Conservation (phyloP, 306 rosid species). For the Acacia melanoxylon region DNA sequence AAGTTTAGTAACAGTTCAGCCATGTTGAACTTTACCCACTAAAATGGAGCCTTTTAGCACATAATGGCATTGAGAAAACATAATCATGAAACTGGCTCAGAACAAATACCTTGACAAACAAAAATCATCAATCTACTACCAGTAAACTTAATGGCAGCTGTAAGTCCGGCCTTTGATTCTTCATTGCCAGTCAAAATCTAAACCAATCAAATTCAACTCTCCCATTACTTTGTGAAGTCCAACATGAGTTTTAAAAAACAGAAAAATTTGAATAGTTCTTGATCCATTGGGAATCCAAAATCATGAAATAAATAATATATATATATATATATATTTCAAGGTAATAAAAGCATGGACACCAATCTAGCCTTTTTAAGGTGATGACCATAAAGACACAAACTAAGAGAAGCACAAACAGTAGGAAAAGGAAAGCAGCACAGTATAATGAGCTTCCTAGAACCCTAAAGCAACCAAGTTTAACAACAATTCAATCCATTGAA, state of each 20-base stretch:
- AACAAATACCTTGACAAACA: constrained; percentile 50
- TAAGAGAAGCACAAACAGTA: neutral
- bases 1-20: neutral
- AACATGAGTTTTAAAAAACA: neutral
- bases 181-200: constrained; percentile 58
- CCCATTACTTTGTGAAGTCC: neutral
- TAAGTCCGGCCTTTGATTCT: constrained; percentile 89
- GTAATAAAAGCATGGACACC: neutral
- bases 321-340: neutral
- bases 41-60: too few species aligned
- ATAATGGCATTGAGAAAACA: neutral
- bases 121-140: constrained; percentile 82
- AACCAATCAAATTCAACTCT: neutral
- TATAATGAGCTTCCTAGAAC: neutral
- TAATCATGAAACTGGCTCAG: constrained; percentile 56
- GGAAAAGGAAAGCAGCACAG: neutral
- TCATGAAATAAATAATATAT: neutral
- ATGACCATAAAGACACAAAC: neutral
- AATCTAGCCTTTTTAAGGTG: neutral
- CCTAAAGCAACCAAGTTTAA: neutral
- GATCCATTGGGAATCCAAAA: neutral
- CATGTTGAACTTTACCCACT: too few species aligned
- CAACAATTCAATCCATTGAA: neutral
- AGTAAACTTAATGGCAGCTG: constrained; percentile 59
- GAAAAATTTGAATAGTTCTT: neutral